phyloP scores from a whole-genome alignment of 176 grass and related monocot genomes.

The Cenchrus americanus region DNA sequence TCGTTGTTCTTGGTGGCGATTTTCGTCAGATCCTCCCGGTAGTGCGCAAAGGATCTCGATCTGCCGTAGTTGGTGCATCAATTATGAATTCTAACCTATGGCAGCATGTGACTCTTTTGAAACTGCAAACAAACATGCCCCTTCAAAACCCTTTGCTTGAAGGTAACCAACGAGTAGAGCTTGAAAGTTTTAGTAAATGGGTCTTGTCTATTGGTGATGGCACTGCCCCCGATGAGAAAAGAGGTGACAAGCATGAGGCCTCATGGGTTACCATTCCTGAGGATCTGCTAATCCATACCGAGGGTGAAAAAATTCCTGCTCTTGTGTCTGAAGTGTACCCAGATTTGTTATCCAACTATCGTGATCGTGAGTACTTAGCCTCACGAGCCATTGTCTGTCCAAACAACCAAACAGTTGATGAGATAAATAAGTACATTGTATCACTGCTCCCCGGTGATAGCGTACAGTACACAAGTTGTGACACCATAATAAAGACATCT shows the following conservation, averaged over 20 bases:
- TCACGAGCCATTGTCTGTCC: neutral
- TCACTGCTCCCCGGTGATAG: neutral
- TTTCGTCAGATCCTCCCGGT: neutral
- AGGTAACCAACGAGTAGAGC: neutral
- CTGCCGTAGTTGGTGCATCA: neutral
- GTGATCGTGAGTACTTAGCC: neutral
- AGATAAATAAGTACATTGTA: neutral
- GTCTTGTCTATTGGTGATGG: neutral
- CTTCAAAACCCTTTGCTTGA: neutral
- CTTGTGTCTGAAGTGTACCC: neutral
- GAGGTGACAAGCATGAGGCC: accelerated
- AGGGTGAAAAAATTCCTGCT: neutral
- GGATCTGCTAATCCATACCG: neutral
- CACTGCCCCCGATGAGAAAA: accelerated
- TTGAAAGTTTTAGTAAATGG: neutral
- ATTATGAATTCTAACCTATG: neutral
- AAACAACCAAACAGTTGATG: neutral
- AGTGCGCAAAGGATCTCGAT: neutral
- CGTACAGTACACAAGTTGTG: neutral
- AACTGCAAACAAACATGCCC: neutral
- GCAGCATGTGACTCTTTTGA: neutral
- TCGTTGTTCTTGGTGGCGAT: conserved; percentile 19
- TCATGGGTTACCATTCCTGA: neutral
- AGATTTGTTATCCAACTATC: neutral
- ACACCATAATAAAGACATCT: neutral